Conservation (phyloP, 371 early-diverging fungal genomes). For the Umbelopsis sp. region DNA sequence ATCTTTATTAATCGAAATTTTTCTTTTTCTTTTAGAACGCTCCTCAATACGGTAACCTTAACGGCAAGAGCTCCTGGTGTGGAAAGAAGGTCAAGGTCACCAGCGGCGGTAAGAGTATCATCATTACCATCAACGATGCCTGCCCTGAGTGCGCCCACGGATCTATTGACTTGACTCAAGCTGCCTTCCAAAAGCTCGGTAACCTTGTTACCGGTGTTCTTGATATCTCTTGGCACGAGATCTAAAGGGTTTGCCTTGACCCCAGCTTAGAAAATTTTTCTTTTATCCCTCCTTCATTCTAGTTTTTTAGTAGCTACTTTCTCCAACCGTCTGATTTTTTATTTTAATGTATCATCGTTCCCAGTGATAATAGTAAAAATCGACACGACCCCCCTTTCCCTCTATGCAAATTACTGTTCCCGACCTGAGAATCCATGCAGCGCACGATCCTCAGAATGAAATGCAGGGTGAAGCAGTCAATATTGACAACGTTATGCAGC, state of each 20-base stretch:
- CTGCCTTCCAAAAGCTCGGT: background rate
- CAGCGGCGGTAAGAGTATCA: constrained; percentile 5
- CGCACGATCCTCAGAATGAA: too few relatives aligned
- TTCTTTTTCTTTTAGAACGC: background rate
- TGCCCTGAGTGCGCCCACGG: constrained; percentile 22
- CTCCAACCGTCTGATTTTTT: too few relatives aligned
- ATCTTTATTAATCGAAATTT: background rate
- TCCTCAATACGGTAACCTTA: constrained; percentile 24
- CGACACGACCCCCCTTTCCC: too few relatives aligned
- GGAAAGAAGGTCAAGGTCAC: constrained; percentile 18
- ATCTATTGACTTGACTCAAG: constrained; percentile 19
- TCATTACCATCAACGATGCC: constrained; percentile 22
- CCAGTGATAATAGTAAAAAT: too few relatives aligned
- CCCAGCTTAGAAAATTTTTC: background rate
- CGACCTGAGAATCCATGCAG: too few relatives aligned
- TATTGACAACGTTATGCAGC: too few relatives aligned
- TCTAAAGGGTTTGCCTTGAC: constrained; percentile 19
- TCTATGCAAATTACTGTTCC: too few relatives aligned
- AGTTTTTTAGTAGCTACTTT: background rate
- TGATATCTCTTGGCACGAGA: constrained; percentile 28
- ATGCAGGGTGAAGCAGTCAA: too few relatives aligned
- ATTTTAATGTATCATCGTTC: too few relatives aligned
- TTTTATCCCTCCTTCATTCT: background rate
- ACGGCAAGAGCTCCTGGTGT: constrained; percentile 19
- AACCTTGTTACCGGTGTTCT: constrained; percentile 30